Evolutionary conservation across 768 basidiomycete species (phyloP).

Genomic region (Tricholoma furcatifolium): DNA sequence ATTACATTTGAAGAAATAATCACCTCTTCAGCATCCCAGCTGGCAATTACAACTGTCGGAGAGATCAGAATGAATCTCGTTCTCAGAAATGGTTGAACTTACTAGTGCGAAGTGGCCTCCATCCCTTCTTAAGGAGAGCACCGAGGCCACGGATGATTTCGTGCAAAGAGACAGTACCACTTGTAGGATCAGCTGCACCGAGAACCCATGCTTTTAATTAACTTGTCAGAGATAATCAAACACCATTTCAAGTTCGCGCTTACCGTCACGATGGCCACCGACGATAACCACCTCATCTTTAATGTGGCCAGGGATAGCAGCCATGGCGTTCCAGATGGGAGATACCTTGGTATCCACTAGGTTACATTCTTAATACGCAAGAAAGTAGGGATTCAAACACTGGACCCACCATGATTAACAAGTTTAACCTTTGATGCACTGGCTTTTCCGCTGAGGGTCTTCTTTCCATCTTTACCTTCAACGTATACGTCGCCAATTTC

Average conservation of each 20-base stretch:
- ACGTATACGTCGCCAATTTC: constrained; percentile 44
- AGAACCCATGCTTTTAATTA: constrained; percentile 60
- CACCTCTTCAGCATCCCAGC: constrained; percentile 77
- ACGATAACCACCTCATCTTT: constrained; percentile 83
- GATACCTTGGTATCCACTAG: constrained; percentile 75
- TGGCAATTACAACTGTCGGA: constrained; percentile 56
- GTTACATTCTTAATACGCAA: neutral
- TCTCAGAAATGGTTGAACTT: neutral
- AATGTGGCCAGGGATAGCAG: constrained; percentile 78
- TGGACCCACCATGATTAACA: constrained; percentile 50
- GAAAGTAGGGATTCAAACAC: neutral
- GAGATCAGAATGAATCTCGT: neutral
- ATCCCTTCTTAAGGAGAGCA: constrained; percentile 62
- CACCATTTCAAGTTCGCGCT: constrained; percentile 15
- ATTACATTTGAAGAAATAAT: constrained; percentile 23
- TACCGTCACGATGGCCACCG: constrained; percentile 89
- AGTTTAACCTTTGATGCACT: constrained; percentile 49
- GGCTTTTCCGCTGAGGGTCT: constrained; percentile 44
- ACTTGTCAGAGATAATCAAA: neutral
- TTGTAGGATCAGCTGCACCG: constrained; percentile 77
- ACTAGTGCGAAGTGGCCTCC: constrained; percentile 78
- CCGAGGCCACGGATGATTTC: constrained; percentile 81
- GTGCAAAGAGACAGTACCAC: constrained; percentile 75
- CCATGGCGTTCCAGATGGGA: constrained; percentile 91
- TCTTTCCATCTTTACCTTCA: constrained; percentile 25